Evolutionary conservation across 352 stramenopile species (phyloP), one percentile per base, ranked within the genome.

Genomic region (Hyaloperonospora brassicae): DNA sequence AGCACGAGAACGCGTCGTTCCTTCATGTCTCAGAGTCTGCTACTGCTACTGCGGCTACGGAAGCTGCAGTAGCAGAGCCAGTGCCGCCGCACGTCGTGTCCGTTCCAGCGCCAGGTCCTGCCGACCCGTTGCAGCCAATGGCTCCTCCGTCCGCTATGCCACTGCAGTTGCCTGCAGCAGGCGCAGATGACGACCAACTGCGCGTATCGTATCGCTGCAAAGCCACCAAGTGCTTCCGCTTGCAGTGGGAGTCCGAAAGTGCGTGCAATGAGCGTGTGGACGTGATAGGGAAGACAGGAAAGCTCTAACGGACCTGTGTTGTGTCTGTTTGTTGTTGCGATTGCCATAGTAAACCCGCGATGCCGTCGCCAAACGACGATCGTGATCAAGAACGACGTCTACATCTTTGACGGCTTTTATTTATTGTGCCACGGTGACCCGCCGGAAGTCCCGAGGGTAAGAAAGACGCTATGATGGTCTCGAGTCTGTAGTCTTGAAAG

Each of bases 331-430:
- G 13, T 40, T 44, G 10, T 44, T 22, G n/a, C 22, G 8, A 27
- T 46, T 46, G 41, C 41, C 39, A 17, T 17, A 92, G 82, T 89
- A 62, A 92, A 92, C 50, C 82, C 82, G 40, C 77, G 82, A 24
- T 90, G 76, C 47, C 52, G 59, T 8, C 72, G 61, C 21, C 88
- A 90, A 70, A 92, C 84, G 17, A 76, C 76, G 13, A 75, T 93
- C 36, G 62, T 77, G 27, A 67, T 81, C n/a, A 68, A 79, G 14
- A 65, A 72, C 27, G 66, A 67, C 24, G 64, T 87, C 22, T 90
- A 89, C 54, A 55, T 91, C 24, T 94, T 94, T 48, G 84, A 94
- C 46, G 84, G 84, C 34, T 93, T 93, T 55, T 92, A 87, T 68
- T 53, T 94, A 50, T 66, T 94, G 13, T 89, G 72, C 39, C 82